phyloP scores from a whole-genome alignment of 805 yeast genomes.

The Yueomyces sinensis region DNA sequence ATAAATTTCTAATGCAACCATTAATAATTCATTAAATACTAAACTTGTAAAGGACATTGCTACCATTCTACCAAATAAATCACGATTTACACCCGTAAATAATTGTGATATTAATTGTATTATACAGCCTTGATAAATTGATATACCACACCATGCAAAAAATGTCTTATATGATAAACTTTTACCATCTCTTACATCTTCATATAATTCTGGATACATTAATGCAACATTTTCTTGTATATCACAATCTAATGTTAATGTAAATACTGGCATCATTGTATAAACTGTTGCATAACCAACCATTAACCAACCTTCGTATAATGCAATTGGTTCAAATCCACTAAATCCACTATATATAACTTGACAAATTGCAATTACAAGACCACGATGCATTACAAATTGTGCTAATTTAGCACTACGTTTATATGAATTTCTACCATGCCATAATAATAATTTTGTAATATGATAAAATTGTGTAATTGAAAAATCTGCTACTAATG shows the following conservation, averaged over 20 bases:
- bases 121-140: slow-evolving; percentile 76
- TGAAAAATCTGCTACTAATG: slow-evolving; percentile 93
- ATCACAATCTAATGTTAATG: slow-evolving; percentile 81
- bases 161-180: slow-evolving; percentile 80
- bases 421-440: slow-evolving; percentile 94
- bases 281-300: slow-evolving; percentile 96
- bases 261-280: slow-evolving; percentile 97
- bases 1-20: slow-evolving; percentile 88
- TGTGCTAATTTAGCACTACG: slow-evolving; percentile 91
- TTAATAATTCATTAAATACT: slow-evolving; percentile 71
- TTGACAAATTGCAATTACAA: slow-evolving; percentile 87
- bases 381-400: slow-evolving; percentile 92
- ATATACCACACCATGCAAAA: slow-evolving; percentile 80
- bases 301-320: slow-evolving; percentile 95
- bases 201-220: slow-evolving; percentile 87
- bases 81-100: slow-evolving; percentile 50
- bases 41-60: slow-evolving; percentile 71
- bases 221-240: slow-evolving; percentile 80
- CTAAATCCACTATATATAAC: slow-evolving; percentile 85
- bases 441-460: slow-evolving; percentile 85
- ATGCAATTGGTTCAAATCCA: slow-evolving; percentile 81
- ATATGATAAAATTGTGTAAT: slow-evolving; percentile 83
- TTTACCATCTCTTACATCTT: slow-evolving; percentile 79
- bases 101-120: slow-evolving; percentile 75
- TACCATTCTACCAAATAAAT: slow-evolving; percentile 62